phyloP scores from a whole-genome alignment of 805 yeast species.

The Ogataea pilisensis region DNA sequence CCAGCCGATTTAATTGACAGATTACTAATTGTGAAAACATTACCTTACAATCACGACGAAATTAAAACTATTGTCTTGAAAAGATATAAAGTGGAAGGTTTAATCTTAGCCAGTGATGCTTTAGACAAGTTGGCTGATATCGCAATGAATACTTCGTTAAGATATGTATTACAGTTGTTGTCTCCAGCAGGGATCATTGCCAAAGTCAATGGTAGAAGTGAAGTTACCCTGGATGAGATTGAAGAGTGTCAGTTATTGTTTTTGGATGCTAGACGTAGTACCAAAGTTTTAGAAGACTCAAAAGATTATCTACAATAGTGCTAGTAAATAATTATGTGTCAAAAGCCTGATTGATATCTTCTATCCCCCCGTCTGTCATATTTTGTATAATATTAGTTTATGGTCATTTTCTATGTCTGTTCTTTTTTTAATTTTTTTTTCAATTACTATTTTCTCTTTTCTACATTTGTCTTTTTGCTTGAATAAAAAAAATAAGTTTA shows the following conservation, averaged over 20 bases:
- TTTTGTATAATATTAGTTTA: not conserved
- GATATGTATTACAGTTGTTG: constrained; percentile 89
- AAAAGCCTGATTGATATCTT: too few species aligned
- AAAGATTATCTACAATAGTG: constrained; percentile 23
- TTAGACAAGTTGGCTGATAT: constrained; percentile 83
- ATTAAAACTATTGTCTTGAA: constrained; percentile 81
- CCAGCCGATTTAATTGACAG: constrained; percentile 94
- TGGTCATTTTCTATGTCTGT: not conserved
- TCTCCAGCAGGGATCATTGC: constrained; percentile 88
- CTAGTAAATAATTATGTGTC: constrained; percentile 8
- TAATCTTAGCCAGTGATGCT: constrained; percentile 77
- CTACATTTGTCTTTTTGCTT: too few species aligned
- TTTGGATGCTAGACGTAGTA: constrained; percentile 86
- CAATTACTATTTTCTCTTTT: too few species aligned
- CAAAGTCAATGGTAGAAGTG: constrained; percentile 64
- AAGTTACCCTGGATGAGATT: constrained; percentile 67
- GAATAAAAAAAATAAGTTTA: too few species aligned
- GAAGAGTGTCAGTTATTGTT: constrained; percentile 85
- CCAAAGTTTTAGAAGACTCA: constrained; percentile 68
- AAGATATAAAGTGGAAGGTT: constrained; percentile 93
- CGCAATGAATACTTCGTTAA: constrained; percentile 83
- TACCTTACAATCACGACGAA: constrained; percentile 74
- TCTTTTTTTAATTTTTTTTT: not conserved
- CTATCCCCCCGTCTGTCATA: not conserved
- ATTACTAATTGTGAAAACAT: constrained; percentile 86